A percentile compares a stretch with the other conserved stretches of the same genome.
phyloP scores from a whole-genome alignment of 1,139 yeast species.

The Yamadazyma songkhlaensis region DNA sequence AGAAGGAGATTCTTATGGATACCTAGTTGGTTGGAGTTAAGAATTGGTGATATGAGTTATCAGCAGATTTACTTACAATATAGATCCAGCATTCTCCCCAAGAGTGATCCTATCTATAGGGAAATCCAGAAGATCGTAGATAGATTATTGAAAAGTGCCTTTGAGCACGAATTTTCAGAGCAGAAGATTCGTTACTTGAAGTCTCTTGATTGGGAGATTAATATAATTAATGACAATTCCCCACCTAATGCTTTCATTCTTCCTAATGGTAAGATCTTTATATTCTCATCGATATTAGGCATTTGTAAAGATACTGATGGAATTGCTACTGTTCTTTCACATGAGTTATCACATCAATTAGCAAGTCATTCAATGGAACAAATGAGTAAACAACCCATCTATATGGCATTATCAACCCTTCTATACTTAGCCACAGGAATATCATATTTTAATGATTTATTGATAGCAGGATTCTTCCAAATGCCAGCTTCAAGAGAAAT shows the following conservation, averaged over 20 bases:
- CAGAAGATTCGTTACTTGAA: conserved; percentile 32
- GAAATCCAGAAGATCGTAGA: conserved; percentile 61
- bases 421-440: conserved; percentile 38
- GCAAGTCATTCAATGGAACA: conserved; percentile 91
- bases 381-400: conserved; percentile 61
- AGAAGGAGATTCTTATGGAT: conserved; percentile 73
- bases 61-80: conserved; percentile 54
- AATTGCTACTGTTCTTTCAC: conserved; percentile 87
- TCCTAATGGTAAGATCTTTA: conserved; percentile 95
- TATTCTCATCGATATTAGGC: conserved; percentile 75
- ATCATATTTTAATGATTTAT: conserved; percentile 45
- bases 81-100: conserved; percentile 45
- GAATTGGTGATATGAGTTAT: conserved; percentile 70
- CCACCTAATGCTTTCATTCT: conserved; percentile 96
- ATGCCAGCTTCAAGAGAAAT: conserved; percentile 87
- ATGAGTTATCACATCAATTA: conserved; percentile 90
- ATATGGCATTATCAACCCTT: conserved; percentile 48
- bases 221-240: conserved; percentile 65
- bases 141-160: conserved; percentile 59
- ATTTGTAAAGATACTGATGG: conserved; percentile 85
- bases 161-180: conserved; percentile 22
- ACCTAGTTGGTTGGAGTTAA: conserved; percentile 62
- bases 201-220: conserved; percentile 71
- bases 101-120: conserved; percentile 50
- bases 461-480: conserved; percentile 59